Base-by-base conservation (phyloP, 192 early-diverging fungal species). In the Mortierella alpina region DNA sequence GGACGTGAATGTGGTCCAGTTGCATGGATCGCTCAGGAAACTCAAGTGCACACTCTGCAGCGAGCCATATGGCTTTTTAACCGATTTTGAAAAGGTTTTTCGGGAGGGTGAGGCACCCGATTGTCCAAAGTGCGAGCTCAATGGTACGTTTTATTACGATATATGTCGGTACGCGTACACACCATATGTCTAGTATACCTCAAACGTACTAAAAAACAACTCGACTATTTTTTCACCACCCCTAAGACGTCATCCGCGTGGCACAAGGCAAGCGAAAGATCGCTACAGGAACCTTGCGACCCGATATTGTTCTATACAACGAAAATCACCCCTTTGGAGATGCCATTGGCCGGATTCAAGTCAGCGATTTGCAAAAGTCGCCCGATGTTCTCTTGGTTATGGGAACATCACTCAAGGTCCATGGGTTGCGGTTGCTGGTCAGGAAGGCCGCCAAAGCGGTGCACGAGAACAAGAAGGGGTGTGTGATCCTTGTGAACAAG, bases 271-370 rank as follows among this genome's bases (percentile, higher is more conserved):
- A 97, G 79, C 88, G 98, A 62, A 82, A 87, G 10, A 67, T 94
- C 1, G 84, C 91, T 8, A 84, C 91, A 10, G 98, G 98, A 7
- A 89, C 90, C 7, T 69, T 99, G 31, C 86, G 97, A 68, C 98
- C 98, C 15, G 93, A 94, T 73, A 94, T 99, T 84, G 94, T 99
- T 5, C 84, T 99, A 7, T 99, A 99, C 87, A 97, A 97, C 72
- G 98, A 99, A 76, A 87, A 91, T 66, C 96, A 97, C 77, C 82
- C 91, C 2, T 70, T 89, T 63, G 95, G 93, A 6, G 91, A 92
- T 14, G 73, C 85, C 13, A 93, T 92, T 84, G 89, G 89, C 63
- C 73, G 86, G 59, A 82, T 91, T 52, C 86, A 88, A 44, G 47
- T 82, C 42, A 84, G 54, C 59, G 92, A 93, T 63, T 63, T 91